A percentile compares a stretch with the other conserved stretches of the same genome.
Evolutionary conservation across 73 alveolate genomes (phyloP).

Genomic region (Blepharisma stoltei): DNA sequence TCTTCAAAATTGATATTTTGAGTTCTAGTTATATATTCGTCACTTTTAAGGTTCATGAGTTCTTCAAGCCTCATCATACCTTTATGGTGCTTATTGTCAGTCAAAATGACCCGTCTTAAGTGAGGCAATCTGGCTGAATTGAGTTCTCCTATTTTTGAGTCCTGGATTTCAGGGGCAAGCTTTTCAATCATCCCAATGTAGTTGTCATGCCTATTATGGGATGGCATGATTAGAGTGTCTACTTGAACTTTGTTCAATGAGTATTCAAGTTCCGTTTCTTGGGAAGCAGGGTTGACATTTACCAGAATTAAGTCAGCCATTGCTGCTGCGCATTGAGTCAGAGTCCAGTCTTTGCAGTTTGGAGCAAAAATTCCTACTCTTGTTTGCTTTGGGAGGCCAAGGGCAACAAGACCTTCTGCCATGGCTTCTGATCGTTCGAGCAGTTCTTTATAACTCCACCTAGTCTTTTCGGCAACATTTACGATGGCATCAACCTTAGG

Average conservation of each 20-base stretch:
- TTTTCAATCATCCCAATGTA: slow-evolving; percentile 55
- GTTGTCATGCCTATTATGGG: slow-evolving; percentile 53
- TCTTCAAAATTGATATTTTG: background rate
- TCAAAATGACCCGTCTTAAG: slow-evolving; percentile 43
- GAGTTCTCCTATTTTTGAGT: slow-evolving; percentile 34
- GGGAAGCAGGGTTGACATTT: slow-evolving; percentile 82
- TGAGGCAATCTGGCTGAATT: slow-evolving; percentile 39
- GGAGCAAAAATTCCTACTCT: slow-evolving; percentile 80
- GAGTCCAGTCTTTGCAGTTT: slow-evolving; percentile 73
- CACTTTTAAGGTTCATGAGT: slow-evolving; percentile 26
- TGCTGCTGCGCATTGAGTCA: slow-evolving; percentile 68
- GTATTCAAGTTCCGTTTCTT: slow-evolving; percentile 61
- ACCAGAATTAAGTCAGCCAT: slow-evolving; percentile 79
- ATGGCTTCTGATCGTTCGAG: slow-evolving; percentile 50
- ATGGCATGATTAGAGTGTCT: slow-evolving; percentile 57
- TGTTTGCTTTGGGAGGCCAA: slow-evolving; percentile 75
- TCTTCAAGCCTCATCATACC: slow-evolving; percentile 62
- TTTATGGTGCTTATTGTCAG: slow-evolving; percentile 44
- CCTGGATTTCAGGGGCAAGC: slow-evolving; percentile 54
- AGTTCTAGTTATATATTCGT: background rate
- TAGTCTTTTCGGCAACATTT: background rate
- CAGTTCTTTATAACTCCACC: slow-evolving; percentile 59
- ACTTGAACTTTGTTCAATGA: slow-evolving; percentile 41
- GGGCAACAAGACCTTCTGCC: slow-evolving; percentile 73
- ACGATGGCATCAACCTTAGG: slow-evolving; percentile 42